Conservation (phyloP, 768 basidiomycete genomes). For the Trametes coccinea region DNA sequence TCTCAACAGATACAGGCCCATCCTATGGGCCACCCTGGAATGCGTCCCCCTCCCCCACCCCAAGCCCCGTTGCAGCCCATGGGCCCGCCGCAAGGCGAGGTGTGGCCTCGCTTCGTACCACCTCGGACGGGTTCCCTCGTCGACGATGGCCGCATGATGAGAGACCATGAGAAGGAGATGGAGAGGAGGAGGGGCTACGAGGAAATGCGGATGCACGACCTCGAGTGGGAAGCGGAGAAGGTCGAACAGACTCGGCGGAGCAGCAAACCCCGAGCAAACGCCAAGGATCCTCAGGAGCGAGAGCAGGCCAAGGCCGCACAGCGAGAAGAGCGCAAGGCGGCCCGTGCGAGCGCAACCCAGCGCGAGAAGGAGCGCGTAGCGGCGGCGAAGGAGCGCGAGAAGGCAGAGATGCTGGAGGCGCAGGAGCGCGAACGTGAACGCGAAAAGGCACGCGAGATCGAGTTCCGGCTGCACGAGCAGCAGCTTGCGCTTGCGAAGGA, state of each 20-base stretch:
- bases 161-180: constrained; percentile 19
- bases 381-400: constrained; percentile 1
- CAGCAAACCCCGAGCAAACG: constrained; percentile 13
- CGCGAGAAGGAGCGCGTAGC: constrained; percentile 15
- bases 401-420: constrained; percentile 23
- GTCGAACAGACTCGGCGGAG: background rate
- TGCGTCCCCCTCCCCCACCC: constrained; percentile 8
- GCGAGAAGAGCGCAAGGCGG: constrained; percentile 28
- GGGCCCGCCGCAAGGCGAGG: constrained; percentile 18
- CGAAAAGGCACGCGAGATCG: constrained; percentile 17
- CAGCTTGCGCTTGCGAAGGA: constrained; percentile 21
- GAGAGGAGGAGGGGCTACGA: constrained; percentile 25
- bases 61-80: constrained; percentile 12
- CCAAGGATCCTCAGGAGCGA: constrained; percentile 31
- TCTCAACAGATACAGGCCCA: constrained; percentile 12
- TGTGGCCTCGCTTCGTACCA: constrained; percentile 18
- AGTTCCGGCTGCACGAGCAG: constrained; percentile 17
- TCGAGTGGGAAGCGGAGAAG: constrained; percentile 28
- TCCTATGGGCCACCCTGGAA: background rate
- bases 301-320: constrained; percentile 34
- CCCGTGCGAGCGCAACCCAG: constrained; percentile 28
- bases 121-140: constrained; percentile 3
- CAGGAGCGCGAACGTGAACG: constrained; percentile 18
- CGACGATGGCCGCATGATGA: constrained; percentile 10
- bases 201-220: constrained; percentile 32